Base-by-base conservation (phyloP, 306 rosid species). In the Rosa rugosa region DNA sequence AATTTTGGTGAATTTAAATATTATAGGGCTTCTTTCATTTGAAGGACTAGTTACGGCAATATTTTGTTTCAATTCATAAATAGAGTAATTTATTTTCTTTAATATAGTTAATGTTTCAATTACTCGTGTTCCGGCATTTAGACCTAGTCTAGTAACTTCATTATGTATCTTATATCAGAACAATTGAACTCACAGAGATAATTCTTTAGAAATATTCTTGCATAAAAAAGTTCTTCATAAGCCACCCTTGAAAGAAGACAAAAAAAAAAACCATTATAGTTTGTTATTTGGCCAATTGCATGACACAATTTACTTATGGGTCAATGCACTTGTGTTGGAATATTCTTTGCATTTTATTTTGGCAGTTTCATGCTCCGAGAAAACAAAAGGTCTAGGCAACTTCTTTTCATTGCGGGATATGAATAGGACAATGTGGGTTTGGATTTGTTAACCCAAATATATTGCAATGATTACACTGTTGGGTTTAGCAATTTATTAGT, bases 1-100 rank as follows among this genome's bases (percentile, higher is more conserved):
- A 12, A 51, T 73, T 71, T 65, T 75, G 41, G 11, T 71, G 67
- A 50, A 75, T 63, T 63, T 36, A 70, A 72, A 69, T 51, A 54
- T 53, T 11, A 67, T 66, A n/a, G 45, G 25, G 56, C 42, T 25
- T 67, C 45, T 50, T 60, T 75, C 57, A 57, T 44, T 60, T 17
- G 5, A 44, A 46, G 23, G 70, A 25, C 44, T 27, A 51, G 11
- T 72, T 51, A 36, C 20, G 34, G 12, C 34, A 53, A 20, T 56
- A 1, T 10, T 53, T 17, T 51, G 46, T 53, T 51, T 73, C 25
- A 50, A 4, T 41, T 8, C 10, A 5, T 22, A 1, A 22, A 31
- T 62, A 42, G 42, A 27, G 67, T 23, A 34, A 17, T n/a, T 44
- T 5, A 42, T 72, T 18, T 72, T 10, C 76, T 1, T 72, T 49